Conservation (phyloP, 768 basidiomycete species). For the Mycena rebaudengoi region DNA sequence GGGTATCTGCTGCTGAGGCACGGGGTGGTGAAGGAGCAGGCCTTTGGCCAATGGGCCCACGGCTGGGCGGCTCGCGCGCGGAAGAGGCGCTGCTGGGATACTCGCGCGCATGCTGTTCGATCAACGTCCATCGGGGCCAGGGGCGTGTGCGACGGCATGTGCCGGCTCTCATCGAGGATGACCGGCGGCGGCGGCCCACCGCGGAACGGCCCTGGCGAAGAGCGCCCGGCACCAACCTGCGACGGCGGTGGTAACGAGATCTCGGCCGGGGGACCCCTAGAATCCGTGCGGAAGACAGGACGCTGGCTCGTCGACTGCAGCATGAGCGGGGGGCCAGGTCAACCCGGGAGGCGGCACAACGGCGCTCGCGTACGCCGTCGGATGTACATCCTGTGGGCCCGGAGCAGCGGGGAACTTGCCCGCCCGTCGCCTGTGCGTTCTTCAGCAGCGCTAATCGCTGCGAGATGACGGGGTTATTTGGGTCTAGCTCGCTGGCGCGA, state of each 20-base stretch:
- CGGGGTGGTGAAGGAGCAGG: constrained; percentile 73
- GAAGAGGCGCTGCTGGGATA: constrained; percentile 47
- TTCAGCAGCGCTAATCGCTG: constrained; percentile 81
- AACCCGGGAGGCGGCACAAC: constrained; percentile 77
- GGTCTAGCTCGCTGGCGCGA: constrained; percentile 93
- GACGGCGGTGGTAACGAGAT: constrained; percentile 71
- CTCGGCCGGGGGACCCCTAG: constrained; percentile 66
- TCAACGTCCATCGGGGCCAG: constrained; percentile 86
- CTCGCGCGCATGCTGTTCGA: constrained; percentile 63
- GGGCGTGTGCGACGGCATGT: constrained; percentile 70
- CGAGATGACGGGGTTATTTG: constrained; percentile 82
- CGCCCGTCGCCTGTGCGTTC: constrained; percentile 80
- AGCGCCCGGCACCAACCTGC: constrained; percentile 53
- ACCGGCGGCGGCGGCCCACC: constrained; percentile 88
- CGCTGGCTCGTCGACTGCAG: constrained; percentile 61
- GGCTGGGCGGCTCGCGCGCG: constrained; percentile 44
- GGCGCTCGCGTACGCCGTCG: constrained; percentile 89
- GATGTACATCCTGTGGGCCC: constrained; percentile 94
- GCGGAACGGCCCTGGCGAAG: constrained; percentile 77
- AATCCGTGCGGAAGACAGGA: constrained; percentile 71
- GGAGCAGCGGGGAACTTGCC: constrained; percentile 86
- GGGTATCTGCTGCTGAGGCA: constrained; percentile 65
- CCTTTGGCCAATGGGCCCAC: constrained; percentile 66
- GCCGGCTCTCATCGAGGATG: constrained; percentile 78
- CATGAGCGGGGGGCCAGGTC: constrained; percentile 71